phyloP scores from a whole-genome alignment of 768 basidiomycete genomes.

The Clathrus columnatus region DNA sequence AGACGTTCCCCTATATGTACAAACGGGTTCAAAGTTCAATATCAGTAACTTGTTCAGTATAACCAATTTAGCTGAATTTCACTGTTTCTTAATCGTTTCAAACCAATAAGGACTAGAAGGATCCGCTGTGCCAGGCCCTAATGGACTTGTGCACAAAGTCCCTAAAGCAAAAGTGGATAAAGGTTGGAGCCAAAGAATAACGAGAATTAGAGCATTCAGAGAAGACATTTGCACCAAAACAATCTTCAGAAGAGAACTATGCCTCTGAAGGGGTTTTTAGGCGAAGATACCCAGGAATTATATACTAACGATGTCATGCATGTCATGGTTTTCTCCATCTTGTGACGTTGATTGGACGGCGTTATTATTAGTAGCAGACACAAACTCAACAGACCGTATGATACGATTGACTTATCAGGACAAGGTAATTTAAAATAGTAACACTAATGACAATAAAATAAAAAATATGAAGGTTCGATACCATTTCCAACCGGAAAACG shows the following conservation, averaged over 20 bases:
- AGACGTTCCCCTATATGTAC: conserved; percentile 15
- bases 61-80: conserved; percentile 10
- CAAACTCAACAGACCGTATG: too few species aligned
- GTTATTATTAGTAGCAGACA: too few species aligned
- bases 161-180: conserved; percentile 1
- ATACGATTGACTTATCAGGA: too few species aligned
- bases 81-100: conserved; percentile 14
- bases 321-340: too few species aligned
- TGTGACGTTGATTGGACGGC: too few species aligned
- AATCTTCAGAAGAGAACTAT: too few species aligned
- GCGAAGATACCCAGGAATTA: too few species aligned
- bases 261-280: too few species aligned
- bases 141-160: conserved; percentile 5
- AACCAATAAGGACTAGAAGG: conserved; percentile 14
- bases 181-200: not conserved
- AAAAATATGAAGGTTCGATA: not conserved
- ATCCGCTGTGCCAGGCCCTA: conserved; percentile 9
- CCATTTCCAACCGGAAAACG: too few species aligned
- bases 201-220: not conserved
- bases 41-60: too few species aligned
- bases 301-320: too few species aligned
- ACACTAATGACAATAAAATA: not conserved
- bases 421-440: not conserved
- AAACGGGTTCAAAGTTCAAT: not conserved
- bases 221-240: too few species aligned